These are phyloP conservation scores for Tolypocladium nubicola DNA, from an alignment of 2,329 filamentous ascomycete genomes.

Conservation along the genomic window DNA sequence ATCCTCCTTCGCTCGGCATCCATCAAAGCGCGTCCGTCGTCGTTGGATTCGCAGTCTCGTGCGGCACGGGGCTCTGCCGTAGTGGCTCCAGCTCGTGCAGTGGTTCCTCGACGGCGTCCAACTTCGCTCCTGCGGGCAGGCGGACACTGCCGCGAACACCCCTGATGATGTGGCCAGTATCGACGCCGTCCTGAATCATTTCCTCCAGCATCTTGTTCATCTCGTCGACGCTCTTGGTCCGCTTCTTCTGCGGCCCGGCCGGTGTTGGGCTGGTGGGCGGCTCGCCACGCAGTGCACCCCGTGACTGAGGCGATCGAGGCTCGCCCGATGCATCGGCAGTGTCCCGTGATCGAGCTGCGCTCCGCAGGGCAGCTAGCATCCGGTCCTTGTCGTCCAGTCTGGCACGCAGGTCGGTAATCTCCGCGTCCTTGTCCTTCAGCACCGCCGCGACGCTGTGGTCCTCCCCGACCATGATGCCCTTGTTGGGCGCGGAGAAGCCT, in stretches of 20 bases:
- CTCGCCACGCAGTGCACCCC: constrained; percentile 6
- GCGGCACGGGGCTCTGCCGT: constrained; percentile 23
- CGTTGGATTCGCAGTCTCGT: constrained; percentile 9
- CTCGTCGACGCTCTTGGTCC: constrained; percentile 69
- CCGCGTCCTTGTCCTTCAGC: constrained; percentile 80
- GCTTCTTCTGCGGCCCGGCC: constrained; percentile 30
- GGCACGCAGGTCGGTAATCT: constrained; percentile 84
- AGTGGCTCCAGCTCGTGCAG: constrained; percentile 27
- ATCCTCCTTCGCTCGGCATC: background rate
- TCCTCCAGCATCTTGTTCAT: constrained; percentile 91
- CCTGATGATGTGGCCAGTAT: constrained; percentile 61
- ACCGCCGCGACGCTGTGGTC: constrained; percentile 63
- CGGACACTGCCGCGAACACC: constrained; percentile 57
- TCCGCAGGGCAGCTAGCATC: constrained; percentile 81
- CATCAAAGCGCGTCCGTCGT: constrained; percentile 16
- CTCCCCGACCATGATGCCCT: constrained; percentile 62
- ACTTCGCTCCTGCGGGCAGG: constrained; percentile 36
- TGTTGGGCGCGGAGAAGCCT: constrained; percentile 51
- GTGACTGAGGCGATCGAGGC: constrained; percentile 17
- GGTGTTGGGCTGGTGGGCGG: constrained; percentile 12
- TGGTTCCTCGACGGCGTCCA: constrained; percentile 22
- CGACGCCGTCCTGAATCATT: constrained; percentile 87
- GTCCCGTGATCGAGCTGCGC: constrained; percentile 76
- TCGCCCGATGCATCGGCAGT: constrained; percentile 51
- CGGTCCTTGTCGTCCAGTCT: constrained; percentile 89